Evolutionary conservation across 208 protist genomes (phyloP), one percentile per base, ranked within the genome.

Genomic region (Wallacemonas sp.): DNA sequence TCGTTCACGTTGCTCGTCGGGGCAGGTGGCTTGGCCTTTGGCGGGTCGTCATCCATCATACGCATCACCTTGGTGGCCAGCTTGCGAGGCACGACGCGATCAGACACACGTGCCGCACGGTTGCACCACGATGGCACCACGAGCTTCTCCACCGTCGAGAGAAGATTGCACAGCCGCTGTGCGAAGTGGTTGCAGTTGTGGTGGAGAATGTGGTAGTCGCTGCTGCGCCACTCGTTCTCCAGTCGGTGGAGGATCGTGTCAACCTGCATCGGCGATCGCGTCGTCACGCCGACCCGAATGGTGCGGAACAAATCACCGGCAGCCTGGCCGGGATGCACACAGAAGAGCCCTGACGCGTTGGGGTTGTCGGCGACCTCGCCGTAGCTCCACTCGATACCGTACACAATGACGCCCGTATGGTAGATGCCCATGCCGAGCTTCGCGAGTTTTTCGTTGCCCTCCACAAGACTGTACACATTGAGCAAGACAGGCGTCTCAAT

Each of bases 181-280:
- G 88, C 80, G 70, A 96, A 97, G 74, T 97, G 90, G 49, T 97
- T 97, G 79, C 92, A 97, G 79, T 97, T 97, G 78, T 84, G 81
- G 67, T 88, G 77, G 21, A 97, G 75, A 54, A 97, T 86, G 74
- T 96, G 88, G 65, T 97, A 97, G 19, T 94, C 86, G 44, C 62
- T 28, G 67, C 86, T 94, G 39, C 75, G 68, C 88, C 91, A 96
- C 70, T 96, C 91, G 51, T 90, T 94, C 59, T 94, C 88, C 2
- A 96, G 56, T 27, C 86, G 79, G 66, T 91, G 86, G 27, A 94
- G 79, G 22, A 96, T 84, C 2, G 91, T 94, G 71, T 94, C 86
- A 0, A 94, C 84, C 75, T 97, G 88, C 73, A 83, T 77, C 11
- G 88, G 84, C 4, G 88, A 90, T 39, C 67, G 73, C 24, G 81